Base-by-base conservation (phyloP, 108 stramenopile genomes). In the Pseudonitzschia delicatissima region DNA sequence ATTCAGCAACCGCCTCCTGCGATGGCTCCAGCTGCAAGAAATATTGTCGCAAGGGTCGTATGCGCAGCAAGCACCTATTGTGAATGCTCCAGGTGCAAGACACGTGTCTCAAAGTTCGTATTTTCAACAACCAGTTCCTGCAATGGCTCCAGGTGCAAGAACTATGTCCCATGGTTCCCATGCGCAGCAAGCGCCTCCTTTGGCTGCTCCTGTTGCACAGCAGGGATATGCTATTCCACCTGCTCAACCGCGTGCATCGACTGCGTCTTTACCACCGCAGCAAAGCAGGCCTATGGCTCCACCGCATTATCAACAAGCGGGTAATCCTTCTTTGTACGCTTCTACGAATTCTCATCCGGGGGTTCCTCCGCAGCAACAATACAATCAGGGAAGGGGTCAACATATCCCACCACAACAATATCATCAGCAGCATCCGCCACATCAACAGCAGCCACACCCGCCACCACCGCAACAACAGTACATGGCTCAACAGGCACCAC, bases 401-500 rank as follows among this genome's bases (percentile, higher is more conserved):
- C 61, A 59, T 45, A 15, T 21, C 6, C 17, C 36, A 28, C 66
- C 25, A 15, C 33, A 3, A 21, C 66, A 55, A 55, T 23, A 26
- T 17, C 66, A 37, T 25, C 52, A 67, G 2, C 66, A 67, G 36
- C 64, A n/a, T n/a, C n/a, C n/a, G n/a, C n/a, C n/a, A n/a, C n/a
- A n/a, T n/a, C 36, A 63, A 0, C 42, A 36, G 0, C 25, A 57
- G 2, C 53, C 28, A 55, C 26, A 6, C 53, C 39, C 11, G 9
- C 60, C 39, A 6, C 25, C 21, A 21, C 60, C 36, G 7, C 37
- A 37, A 27, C 60, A 37, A 44, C 60, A 61, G 20, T 61, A 36
- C 34, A 12, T 27, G 5, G 39, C 60, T 23, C 60, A 61, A 61
- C 21, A 13, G 21, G 31, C 60, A 28, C 68, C 59, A 60, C 59